These are phyloP conservation scores for Apiospora kogelbergensis DNA, from an alignment of 2,329 filamentous ascomycete species.

Conservation along the genomic window DNA sequence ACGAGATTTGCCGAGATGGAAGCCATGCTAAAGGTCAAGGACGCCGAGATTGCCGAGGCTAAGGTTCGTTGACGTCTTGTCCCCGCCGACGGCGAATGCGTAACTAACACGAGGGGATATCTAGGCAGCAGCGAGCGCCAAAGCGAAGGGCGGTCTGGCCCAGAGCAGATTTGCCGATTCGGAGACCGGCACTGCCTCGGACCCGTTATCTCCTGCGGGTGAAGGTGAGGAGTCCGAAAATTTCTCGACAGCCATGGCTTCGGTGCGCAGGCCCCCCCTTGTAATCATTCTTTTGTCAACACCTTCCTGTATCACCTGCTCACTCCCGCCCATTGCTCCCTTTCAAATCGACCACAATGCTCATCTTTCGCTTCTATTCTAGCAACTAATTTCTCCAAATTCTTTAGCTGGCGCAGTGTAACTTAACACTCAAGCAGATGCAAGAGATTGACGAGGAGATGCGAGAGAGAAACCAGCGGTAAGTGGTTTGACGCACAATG, in stretches of 20 bases:
- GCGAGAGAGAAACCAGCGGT: constrained; percentile 52
- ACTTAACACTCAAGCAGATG: constrained; percentile 46
- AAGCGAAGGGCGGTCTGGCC: constrained; percentile 49
- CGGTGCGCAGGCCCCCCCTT: constrained; percentile 59
- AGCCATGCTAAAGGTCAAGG: constrained; percentile 52
- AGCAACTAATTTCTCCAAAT: background rate
- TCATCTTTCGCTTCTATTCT: background rate
- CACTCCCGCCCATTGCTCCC: constrained; percentile 17
- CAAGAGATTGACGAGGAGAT: constrained; percentile 56
- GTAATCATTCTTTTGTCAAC: constrained; percentile 29
- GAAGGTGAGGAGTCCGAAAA: constrained; percentile 64
- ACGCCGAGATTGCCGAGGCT: constrained; percentile 62
- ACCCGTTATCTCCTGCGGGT: constrained; percentile 35
- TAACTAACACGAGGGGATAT: background rate
- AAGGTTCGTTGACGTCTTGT: constrained; percentile 41
- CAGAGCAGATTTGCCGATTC: constrained; percentile 51
- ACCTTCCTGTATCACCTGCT: constrained; percentile 16
- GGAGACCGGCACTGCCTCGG: constrained; percentile 35
- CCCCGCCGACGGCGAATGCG: constrained; percentile 14
- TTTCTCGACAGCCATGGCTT: constrained; percentile 65
- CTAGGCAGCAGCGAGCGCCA: constrained; percentile 29
- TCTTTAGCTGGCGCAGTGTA: constrained; percentile 44
- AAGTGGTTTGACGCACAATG: too few species aligned
- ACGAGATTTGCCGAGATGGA: constrained; percentile 36
- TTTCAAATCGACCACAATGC: background rate